Percentiles rank a stretch among this genome's conserved stretches.
phyloP scores from a whole-genome alignment of 805 yeast genomes.

The Myxozyma neglecta region DNA sequence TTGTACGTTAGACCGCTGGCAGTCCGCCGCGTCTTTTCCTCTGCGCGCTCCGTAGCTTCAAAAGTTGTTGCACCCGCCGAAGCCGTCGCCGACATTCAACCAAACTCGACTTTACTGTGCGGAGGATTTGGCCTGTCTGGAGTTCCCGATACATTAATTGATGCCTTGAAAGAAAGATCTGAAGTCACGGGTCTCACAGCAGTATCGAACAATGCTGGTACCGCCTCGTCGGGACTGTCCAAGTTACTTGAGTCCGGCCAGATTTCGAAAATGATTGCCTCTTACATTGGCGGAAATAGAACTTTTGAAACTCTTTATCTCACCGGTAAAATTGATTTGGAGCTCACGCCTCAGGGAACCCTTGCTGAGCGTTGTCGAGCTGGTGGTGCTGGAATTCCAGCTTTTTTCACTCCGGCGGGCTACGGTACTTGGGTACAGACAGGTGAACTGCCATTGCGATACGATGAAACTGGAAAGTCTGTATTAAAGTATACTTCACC shows the following conservation, averaged over 20 bases:
- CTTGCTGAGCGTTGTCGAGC: constrained; percentile 52
- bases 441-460: constrained; percentile 49
- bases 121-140: constrained; percentile 56
- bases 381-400: constrained; percentile 52
- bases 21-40: neutral
- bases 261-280: constrained; percentile 47
- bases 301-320: constrained; percentile 46
- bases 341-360: constrained; percentile 55
- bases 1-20: neutral
- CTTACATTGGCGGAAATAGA: constrained; percentile 48
- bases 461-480: constrained; percentile 41
- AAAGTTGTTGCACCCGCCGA: constrained; percentile 9
- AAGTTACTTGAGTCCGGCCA: constrained; percentile 47
- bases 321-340: constrained; percentile 48
- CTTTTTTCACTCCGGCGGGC: constrained; percentile 52
- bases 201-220: constrained; percentile 53
- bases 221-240: constrained; percentile 48
- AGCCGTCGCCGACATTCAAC: constrained; percentile 40
- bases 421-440: constrained; percentile 54
- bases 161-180: constrained; percentile 42
- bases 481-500: constrained; percentile 44
- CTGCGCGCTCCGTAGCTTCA: neutral
- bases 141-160: constrained; percentile 48
- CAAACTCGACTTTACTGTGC: constrained; percentile 44
- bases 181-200: constrained; percentile 45